phyloP scores from a whole-genome alignment of 352 stramenopile species.

The Aphanomyces invadans region DNA sequence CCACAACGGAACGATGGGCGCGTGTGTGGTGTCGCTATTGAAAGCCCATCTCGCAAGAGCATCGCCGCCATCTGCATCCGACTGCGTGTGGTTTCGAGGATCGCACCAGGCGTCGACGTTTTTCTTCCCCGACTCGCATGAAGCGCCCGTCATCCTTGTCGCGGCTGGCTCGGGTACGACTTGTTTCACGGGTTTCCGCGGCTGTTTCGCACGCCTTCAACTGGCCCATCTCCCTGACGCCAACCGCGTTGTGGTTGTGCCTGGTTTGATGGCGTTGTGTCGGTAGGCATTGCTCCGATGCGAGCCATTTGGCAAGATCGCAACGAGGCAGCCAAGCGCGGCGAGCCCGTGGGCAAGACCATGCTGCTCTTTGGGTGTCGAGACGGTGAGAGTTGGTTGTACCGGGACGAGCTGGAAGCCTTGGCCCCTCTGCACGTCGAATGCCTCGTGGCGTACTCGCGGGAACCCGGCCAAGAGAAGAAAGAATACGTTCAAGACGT shows the following conservation, averaged over 20 bases:
- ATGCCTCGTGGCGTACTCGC: neutral
- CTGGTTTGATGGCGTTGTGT: no score
- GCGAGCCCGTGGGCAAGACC: neutral
- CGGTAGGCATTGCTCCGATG: conserved; percentile 17
- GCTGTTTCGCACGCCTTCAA: no score
- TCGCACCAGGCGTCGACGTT: neutral
- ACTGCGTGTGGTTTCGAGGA: neutral
- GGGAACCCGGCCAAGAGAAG: neutral
- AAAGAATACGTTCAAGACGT: conserved; percentile 14
- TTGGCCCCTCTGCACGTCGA: no score
- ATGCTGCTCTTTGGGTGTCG: conserved; percentile 11
- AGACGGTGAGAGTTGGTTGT: neutral
- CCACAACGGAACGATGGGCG: neutral
- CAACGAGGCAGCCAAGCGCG: neutral
- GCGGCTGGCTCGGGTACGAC: conserved; percentile 6
- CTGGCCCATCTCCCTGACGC: no score
- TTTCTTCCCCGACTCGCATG: neutral
- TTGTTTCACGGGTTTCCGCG: no score
- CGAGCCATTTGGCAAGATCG: conserved; percentile 9
- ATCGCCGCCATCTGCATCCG: no score
- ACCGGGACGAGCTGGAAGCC: neutral
- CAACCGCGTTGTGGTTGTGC: no score
- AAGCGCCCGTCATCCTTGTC: neutral
- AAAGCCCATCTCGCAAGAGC: neutral
- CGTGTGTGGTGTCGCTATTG: neutral